Conservation (phyloP, 495 filamentous ascomycete genomes). For the Neurospora terricola region DNA sequence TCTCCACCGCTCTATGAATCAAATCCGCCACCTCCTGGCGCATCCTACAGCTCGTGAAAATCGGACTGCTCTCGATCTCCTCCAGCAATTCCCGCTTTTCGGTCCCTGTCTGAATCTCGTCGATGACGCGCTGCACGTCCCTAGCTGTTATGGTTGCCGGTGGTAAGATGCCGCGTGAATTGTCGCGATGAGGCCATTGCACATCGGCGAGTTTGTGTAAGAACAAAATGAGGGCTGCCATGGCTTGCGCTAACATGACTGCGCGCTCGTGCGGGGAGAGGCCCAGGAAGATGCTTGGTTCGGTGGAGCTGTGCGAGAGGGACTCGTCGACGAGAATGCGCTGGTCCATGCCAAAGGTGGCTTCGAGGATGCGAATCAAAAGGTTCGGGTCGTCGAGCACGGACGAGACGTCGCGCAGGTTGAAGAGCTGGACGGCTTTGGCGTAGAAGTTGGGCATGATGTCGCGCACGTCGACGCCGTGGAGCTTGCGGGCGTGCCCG, state of each 20-base stretch:
- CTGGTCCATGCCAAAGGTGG: constrained; percentile 12
- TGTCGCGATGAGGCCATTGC: constrained; percentile 15
- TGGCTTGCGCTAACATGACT: constrained; percentile 16
- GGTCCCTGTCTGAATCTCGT: constrained; percentile 2
- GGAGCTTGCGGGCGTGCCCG: constrained; percentile 18
- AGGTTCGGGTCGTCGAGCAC: constrained; percentile 9
- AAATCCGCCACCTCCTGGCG: constrained; percentile 13
- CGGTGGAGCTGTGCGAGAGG: constrained; percentile 10
- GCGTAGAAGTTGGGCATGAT: constrained; percentile 22
- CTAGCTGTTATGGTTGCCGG: background rate
- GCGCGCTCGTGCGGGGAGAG: constrained; percentile 23
- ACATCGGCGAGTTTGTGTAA: constrained; percentile 18
- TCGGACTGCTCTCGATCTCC: constrained; percentile 11
- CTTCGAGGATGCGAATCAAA: constrained; percentile 8
- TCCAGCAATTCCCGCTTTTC: constrained; percentile 12
- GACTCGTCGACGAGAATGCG: constrained; percentile 10
- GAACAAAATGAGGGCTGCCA: constrained; percentile 15
- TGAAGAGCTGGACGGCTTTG: constrained; percentile 20
- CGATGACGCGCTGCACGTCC: constrained; percentile 7
- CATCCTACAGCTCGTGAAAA: constrained; percentile 17
- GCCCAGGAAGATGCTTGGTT: constrained; percentile 8
- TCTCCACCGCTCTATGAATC: constrained; percentile 11
- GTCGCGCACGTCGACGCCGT: constrained; percentile 20
- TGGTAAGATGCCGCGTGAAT: background rate
- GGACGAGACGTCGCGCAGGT: constrained; percentile 12